Evolutionary conservation across 148 eudicot species (phyloP), one percentile per base, ranked within the genome.

Genomic region (Rhododendron simsii): DNA sequence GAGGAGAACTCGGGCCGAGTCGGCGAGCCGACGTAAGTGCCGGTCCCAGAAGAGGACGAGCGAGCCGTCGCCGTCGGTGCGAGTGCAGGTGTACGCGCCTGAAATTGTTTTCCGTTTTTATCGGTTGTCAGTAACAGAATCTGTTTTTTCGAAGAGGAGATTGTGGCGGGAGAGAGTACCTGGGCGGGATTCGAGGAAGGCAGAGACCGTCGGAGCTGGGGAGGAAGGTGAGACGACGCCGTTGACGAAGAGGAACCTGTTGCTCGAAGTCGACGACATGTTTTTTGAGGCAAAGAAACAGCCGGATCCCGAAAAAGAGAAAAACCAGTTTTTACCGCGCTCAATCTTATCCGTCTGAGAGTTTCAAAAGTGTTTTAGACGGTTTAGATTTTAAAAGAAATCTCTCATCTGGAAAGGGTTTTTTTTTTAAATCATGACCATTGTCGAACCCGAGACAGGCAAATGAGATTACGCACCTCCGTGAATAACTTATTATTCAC

Each of bases 81-180:
- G 94, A 73, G 98, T 92, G 26, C 98, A 93, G 26, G 99, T 97
- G 90, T 97, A 97, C 75, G 99, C 99, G 85, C 99, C 99, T 95
- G 94, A 83, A 85, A 85, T 75, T 80, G 87, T 77, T 41, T 37
- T 11, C n/a, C 11, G 44, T 44, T 20, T 23, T 28, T 20, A 63
- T 73, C 35, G 75, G 45, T 23, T 35, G 78, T 4, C 9, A 69
- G 59, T 0, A 61, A 67, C 12, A 0, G 30, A 37, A 51, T 57
- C 16, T 57, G 30, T 65, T 11, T 45, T 61, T 37, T 30, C 11
- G 78, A 78, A 47, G 12, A 10, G 15, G 37, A 63, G 51, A 41
- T 1, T 26, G 75, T 15, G 20, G 53, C 23, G 83, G 63, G n/a
- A 21, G 26, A 20, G 45, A 30, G 23, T 84, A 94, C 99, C 99